Evolutionary conservation across 148 eudicot species (phyloP).

Genomic region (Fagopyrum homotropicum): DNA sequence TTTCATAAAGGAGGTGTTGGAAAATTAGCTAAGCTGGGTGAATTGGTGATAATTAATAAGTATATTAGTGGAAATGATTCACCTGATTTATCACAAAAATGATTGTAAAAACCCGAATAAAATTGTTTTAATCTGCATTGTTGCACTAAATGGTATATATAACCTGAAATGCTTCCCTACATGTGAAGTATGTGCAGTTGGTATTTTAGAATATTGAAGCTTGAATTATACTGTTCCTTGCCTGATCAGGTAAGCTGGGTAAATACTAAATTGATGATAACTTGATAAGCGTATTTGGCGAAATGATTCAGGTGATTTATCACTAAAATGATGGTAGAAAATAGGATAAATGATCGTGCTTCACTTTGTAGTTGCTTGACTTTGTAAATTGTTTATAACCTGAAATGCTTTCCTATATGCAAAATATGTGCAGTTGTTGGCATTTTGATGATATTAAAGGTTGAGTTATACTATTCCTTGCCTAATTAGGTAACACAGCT

Average conservation of each 20-base stretch:
- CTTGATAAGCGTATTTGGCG: too few species aligned
- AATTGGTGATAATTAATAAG: neutral
- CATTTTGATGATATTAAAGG: neutral
- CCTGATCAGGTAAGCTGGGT: too few species aligned
- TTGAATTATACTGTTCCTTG: too few species aligned
- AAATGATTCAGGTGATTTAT: too few species aligned
- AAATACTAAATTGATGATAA: too few species aligned
- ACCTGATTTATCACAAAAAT: neutral
- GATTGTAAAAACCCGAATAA: too few species aligned
- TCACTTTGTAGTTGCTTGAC: neutral
- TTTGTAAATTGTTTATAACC: neutral
- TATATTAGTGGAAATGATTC: neutral
- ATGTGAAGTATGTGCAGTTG: too few species aligned
- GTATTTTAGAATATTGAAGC: too few species aligned
- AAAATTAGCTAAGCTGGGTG: neutral
- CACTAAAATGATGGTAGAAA: too few species aligned
- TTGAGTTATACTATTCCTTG: neutral
- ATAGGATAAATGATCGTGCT: neutral
- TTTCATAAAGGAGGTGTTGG: neutral
- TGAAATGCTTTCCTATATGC: neutral
- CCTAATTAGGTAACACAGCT: slow-evolving; percentile 26
- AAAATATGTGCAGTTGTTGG: neutral
- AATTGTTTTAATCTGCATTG: too few species aligned
- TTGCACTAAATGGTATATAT: too few species aligned
- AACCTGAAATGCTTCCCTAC: too few species aligned